These are phyloP conservation scores for Kentomonas sorsogonicus DNA, from an alignment of 208 protist species.

Conservation along the genomic window DNA sequence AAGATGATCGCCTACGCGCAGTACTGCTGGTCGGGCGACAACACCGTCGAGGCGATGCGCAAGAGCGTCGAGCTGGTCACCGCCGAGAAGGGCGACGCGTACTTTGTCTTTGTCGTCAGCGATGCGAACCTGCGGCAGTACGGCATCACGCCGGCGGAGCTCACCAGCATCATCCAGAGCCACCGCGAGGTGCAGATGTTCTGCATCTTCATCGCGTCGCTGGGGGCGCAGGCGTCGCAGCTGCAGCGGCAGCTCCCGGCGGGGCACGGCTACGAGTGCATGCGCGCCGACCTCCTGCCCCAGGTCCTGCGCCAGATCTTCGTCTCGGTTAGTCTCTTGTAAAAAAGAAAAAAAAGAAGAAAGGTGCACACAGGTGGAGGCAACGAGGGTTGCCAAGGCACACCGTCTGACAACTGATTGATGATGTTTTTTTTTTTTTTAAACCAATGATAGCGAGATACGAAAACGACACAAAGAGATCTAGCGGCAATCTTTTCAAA, in stretches of 20 bases:
- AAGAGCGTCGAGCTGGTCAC: constrained; percentile 65
- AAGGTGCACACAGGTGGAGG: too few species aligned
- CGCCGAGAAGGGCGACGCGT: constrained; percentile 80
- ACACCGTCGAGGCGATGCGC: constrained; percentile 84
- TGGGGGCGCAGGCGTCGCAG: constrained; percentile 72
- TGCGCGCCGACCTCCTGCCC: constrained; percentile 79
- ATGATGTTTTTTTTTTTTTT: constrained; percentile 8
- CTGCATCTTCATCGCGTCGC: constrained; percentile 89
- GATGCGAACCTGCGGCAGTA: constrained; percentile 93
- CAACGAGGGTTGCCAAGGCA: too few species aligned
- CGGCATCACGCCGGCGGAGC: constrained; percentile 75
- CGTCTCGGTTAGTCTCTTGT: constrained; percentile 63
- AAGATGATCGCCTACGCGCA: constrained; percentile 91
- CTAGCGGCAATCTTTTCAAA: too few species aligned
- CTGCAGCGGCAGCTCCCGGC: constrained; percentile 68
- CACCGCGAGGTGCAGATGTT: constrained; percentile 82
- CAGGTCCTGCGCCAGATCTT: constrained; percentile 88
- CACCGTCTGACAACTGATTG: too few species aligned
- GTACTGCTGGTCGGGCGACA: constrained; percentile 92
- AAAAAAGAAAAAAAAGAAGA: constrained; percentile 11
- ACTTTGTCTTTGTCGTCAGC: constrained; percentile 92
- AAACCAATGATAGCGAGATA: too few species aligned
- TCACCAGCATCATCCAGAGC: constrained; percentile 65
- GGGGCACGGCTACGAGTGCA: constrained; percentile 83
- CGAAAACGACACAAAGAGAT: too few species aligned